Base-by-base conservation (phyloP, 1,284 basidiomycete species). In the Papiliotrema flavescens region DNA sequence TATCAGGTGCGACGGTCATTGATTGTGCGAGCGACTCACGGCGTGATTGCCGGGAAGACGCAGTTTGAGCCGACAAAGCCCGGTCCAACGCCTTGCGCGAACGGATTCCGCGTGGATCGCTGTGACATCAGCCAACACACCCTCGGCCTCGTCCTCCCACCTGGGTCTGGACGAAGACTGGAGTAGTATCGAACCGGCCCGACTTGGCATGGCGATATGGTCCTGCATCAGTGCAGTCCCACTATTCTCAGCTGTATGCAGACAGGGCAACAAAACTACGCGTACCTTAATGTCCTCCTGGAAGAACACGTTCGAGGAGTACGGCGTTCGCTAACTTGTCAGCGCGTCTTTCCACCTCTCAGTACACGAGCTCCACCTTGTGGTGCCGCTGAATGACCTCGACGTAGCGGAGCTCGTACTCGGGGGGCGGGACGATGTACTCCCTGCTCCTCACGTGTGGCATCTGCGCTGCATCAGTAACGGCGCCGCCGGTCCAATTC, bases 341-440 rank as follows among this genome's bases (percentile, higher is more conserved):
- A 2, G 43, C 17, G 19, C 15, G 36, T 3, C 22, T n/a, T 23
- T 36, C 34, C 36, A 13, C 17, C 22, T n/a, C 14, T 20, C 32
- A 32, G 37, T 15, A 22, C 19, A 28, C 22, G 1, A 32, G 9
- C 14, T 3, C 9, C n/a, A 60, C 60, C 53, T 73, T 73, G 61
- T 71, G 68, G 52, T 73, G 71, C 17, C 71, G 55, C 52, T 73
- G 69, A 39, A 73, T 69, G 17, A 70, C 66, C 50, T 73, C 70
- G 47, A 72, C 56, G 51, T 73, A 73, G 32, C 62, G 42, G 17
- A 71, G 62, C 37, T 59, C 24, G 47, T 66, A 70, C 13, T 64
- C 63, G 3, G 51, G 35, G 1, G 59, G 51, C 0, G 64, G 66
- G 0, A 51, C 45, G 22, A 49, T 41, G 56, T 69, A 69, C 51